These are phyloP conservation scores for Croton laevigatus DNA, from an alignment of 441 rosid genomes.

Conservation along the genomic window DNA sequence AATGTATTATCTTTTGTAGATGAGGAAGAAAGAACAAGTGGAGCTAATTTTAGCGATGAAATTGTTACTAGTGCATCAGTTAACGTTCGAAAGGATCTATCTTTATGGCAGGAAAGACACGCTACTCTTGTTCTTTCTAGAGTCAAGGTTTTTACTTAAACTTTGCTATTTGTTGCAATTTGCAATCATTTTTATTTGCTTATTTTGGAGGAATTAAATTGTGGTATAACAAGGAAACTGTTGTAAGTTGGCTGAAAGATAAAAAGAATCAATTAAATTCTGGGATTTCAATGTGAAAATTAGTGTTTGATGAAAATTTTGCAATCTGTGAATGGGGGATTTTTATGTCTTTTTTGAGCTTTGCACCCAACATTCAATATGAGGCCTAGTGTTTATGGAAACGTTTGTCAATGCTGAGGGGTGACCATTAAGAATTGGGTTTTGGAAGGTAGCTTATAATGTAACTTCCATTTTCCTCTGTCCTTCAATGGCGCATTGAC, in stretches of 20 bases:
- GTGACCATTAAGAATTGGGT: background rate
- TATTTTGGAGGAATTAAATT: background rate
- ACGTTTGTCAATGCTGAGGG: background rate
- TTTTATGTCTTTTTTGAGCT: background rate
- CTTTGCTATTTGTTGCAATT: background rate
- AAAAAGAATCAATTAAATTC: background rate
- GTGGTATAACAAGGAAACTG: background rate
- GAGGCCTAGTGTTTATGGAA: background rate
- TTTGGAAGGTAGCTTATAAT: background rate
- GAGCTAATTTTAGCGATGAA: constrained; percentile 29
- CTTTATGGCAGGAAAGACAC: constrained; percentile 87
- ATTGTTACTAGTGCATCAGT: constrained; percentile 24
- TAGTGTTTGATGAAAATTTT: background rate
- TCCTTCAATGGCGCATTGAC: too few relatives aligned
- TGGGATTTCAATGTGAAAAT: background rate
- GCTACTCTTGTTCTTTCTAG: constrained; percentile 61
- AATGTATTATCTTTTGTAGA: constrained; percentile 13
- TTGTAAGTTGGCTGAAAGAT: background rate
- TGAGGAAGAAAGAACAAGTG: constrained; percentile 43
- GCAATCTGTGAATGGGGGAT: background rate
- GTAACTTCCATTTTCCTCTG: background rate
- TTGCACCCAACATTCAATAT: background rate
- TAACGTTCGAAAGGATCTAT: constrained; percentile 58
- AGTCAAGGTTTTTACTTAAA: constrained; percentile 46
- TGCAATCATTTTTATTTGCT: too few relatives aligned